Conservation (phyloP, 305 asterid genomes). For the Ajuga reptans region DNA sequence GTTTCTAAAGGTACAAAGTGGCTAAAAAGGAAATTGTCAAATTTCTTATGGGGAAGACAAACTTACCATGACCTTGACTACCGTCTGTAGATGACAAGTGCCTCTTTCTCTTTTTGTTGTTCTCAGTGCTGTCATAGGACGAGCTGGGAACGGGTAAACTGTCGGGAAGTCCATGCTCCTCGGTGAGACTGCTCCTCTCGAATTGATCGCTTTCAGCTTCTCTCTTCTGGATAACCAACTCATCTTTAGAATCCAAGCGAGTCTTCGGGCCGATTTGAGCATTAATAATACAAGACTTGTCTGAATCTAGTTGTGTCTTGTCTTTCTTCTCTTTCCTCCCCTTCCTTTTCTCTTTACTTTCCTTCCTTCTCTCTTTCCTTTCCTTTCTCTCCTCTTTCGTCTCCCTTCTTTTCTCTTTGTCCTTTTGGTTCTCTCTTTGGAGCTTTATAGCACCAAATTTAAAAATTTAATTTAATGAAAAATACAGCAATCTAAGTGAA, state of each 20-base stretch:
- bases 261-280: neutral
- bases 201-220: constrained; percentile 34
- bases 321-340: constrained; percentile 13
- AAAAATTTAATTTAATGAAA: constrained; percentile 16
- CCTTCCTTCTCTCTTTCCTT: constrained; percentile 26
- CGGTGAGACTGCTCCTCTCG: constrained; percentile 54
- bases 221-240: constrained; percentile 2
- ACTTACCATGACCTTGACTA: constrained; percentile 26
- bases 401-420: constrained; percentile 32
- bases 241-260: constrained; percentile 16
- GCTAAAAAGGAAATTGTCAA: neutral
- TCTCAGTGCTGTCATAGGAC: constrained; percentile 69
- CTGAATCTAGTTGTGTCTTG: constrained; percentile 16
- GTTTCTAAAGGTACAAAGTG: neutral
- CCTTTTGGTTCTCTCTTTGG: constrained; percentile 43
- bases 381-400: constrained; percentile 21
- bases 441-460: constrained; percentile 66
- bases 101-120: constrained; percentile 53
- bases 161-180: constrained; percentile 38
- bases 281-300: constrained; percentile 12
- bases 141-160: constrained; percentile 33
- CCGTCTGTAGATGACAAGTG: constrained; percentile 24
- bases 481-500: neutral
- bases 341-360: constrained; percentile 23
- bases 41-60: neutral